Evolutionary conservation across 768 basidiomycete species (phyloP).

Genomic region (Boletus subparvulus): DNA sequence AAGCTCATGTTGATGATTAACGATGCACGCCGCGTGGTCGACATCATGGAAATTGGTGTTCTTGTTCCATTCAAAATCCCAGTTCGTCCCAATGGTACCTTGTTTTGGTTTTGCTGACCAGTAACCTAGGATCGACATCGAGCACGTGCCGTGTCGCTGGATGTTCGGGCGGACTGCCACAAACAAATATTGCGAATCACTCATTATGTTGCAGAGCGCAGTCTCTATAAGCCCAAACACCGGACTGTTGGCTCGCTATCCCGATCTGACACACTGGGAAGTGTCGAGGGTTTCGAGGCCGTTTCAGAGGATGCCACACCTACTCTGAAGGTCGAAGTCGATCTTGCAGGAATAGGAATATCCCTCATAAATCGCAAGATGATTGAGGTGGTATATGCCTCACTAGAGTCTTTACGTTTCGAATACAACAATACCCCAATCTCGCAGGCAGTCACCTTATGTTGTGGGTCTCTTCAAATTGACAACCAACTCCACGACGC

Average conservation of each 20-base stretch:
- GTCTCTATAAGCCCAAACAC: slow-evolving; percentile 80
- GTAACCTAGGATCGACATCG: slow-evolving; percentile 49
- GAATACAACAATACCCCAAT: slow-evolving; percentile 80
- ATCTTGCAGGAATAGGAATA: slow-evolving; percentile 87
- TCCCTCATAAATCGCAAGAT: slow-evolving; percentile 87
- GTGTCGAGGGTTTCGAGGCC: slow-evolving; percentile 79
- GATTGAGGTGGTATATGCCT: slow-evolving; percentile 87
- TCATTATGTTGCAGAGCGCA: slow-evolving; percentile 80
- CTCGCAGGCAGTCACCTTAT: slow-evolving; percentile 77
- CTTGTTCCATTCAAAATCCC: slow-evolving; percentile 85
- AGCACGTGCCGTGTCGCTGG: slow-evolving; percentile 74
- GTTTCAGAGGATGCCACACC: slow-evolving; percentile 71
- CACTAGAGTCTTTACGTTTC: slow-evolving; percentile 73
- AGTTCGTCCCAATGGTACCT: slow-evolving; percentile 40
- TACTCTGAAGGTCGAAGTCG: slow-evolving; percentile 63
- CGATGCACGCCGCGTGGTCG: slow-evolving; percentile 63
- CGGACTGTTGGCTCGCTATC: slow-evolving; percentile 45
- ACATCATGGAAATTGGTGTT: slow-evolving; percentile 95
- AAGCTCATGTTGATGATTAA: slow-evolving; percentile 66
- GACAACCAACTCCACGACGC: slow-evolving; percentile 99
- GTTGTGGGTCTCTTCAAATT: slow-evolving; percentile 86
- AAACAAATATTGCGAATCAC: slow-evolving; percentile 86
- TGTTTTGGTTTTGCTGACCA: slow-evolving; percentile 1
- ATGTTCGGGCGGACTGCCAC: slow-evolving; percentile 86
- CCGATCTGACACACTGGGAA: slow-evolving; percentile 68